These are phyloP conservation scores for Nepenthes alata DNA, from an alignment of 179 eudicot species.

Conservation along the genomic window DNA sequence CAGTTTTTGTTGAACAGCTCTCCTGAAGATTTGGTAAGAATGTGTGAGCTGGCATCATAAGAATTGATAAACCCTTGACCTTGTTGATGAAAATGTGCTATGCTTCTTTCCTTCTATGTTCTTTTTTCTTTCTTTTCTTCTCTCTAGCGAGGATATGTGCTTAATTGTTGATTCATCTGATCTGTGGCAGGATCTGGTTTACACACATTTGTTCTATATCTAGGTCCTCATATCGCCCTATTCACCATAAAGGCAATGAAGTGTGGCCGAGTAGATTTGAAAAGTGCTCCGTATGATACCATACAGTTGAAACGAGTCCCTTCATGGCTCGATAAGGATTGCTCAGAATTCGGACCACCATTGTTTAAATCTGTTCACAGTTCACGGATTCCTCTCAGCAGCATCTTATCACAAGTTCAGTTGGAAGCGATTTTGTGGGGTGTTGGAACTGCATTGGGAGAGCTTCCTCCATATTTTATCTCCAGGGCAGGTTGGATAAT, in stretches of 20 bases:
- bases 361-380: conserved; percentile 43
- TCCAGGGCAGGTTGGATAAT: conserved; percentile 72
- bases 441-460: conserved; percentile 93
- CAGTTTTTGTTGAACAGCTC: too few species aligned
- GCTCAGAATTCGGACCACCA: conserved; percentile 78
- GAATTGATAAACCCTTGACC: too few species aligned
- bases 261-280: conserved; percentile 91
- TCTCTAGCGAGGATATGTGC: not conserved
- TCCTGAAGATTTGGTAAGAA: too few species aligned
- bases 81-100: not conserved
- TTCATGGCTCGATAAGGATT: conserved; percentile 88
- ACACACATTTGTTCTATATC: conserved; percentile 91
- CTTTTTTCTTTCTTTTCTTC: not conserved
- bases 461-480: conserved; percentile 97
- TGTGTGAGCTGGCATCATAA: too few species aligned
- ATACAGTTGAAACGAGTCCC: conserved; percentile 69
- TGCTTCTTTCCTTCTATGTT: too few species aligned
- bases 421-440: conserved; percentile 92
- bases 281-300: conserved; percentile 91
- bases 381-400: conserved; percentile 63
- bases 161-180: conserved; percentile 1
- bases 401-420: conserved; percentile 88
- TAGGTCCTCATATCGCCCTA: conserved; percentile 94
- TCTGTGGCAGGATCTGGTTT: conserved; percentile 76
- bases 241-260: conserved; percentile 89